A percentile compares a stretch with the other conserved stretches of the same genome.
These are phyloP conservation scores for Stephanodiscus minutulus DNA, from an alignment of 108 stramenopile genomes.

Conservation along the genomic window DNA sequence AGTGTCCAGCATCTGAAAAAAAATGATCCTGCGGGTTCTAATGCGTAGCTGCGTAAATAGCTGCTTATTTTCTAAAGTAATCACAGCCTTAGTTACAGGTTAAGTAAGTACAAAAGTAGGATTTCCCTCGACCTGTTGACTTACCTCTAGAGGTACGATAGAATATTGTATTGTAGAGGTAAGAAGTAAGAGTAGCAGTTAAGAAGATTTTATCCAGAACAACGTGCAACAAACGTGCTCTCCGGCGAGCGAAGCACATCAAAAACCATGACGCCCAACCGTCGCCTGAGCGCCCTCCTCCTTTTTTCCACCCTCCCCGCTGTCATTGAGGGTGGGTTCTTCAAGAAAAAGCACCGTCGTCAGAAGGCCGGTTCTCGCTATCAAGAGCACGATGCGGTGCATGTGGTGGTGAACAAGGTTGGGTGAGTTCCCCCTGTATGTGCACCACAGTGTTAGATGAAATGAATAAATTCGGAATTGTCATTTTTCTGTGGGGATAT, in stretches of 20 bases:
- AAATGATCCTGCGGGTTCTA: too few relatives aligned
- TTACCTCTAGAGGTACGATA: too few relatives aligned
- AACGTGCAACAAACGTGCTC: too few relatives aligned
- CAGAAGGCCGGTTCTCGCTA: constrained; percentile 75
- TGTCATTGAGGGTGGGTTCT: constrained; percentile 20
- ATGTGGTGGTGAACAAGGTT: constrained; percentile 88
- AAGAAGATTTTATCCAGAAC: too few relatives aligned
- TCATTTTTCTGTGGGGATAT: background rate
- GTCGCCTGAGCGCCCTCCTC: constrained; percentile 34
- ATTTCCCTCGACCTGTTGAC: too few relatives aligned
- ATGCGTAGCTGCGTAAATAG: too few relatives aligned
- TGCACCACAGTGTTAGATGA: background rate
- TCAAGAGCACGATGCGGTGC: constrained; percentile 70
- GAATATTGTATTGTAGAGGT: too few relatives aligned
- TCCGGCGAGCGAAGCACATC: background rate
- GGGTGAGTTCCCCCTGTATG: constrained; percentile 60
- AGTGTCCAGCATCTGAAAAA: too few relatives aligned
- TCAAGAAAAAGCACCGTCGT: constrained; percentile 61
- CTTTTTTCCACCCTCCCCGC: constrained; percentile 17
- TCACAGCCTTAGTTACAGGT: too few relatives aligned
- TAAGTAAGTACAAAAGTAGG: too few relatives aligned
- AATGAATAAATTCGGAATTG: background rate
- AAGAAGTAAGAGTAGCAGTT: too few relatives aligned
- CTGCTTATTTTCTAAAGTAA: too few relatives aligned
- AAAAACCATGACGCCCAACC: constrained; percentile 11